Percentiles rank a stretch among this genome's conserved stretches.
Conservation (phyloP, 495 filamentous ascomycete genomes). For the Aspergillus wentii region DNA sequence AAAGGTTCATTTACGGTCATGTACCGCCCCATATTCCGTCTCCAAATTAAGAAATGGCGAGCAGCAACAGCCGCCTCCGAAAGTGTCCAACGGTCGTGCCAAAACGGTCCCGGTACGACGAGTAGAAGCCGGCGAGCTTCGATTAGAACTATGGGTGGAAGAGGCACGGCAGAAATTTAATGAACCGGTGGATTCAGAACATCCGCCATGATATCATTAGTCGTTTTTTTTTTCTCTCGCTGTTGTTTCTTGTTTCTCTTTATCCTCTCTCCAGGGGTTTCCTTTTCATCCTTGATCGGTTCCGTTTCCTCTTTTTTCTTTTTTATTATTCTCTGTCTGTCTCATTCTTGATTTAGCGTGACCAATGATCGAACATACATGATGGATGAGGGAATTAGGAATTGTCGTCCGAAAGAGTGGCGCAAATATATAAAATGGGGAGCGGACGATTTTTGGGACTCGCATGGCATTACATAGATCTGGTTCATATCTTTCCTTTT, state of each 20-base stretch:
- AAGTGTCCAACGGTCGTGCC: constrained; percentile 38
- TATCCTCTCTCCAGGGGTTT: constrained; percentile 12
- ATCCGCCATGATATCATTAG: constrained; percentile 28
- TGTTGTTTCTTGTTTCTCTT: constrained; percentile 14
- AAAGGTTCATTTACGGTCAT: constrained; percentile 40
- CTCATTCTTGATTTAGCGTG: constrained; percentile 47
- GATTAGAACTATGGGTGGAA: constrained; percentile 53
- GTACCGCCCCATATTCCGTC: constrained; percentile 42
- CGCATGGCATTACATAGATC: constrained; percentile 46
- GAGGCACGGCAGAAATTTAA: constrained; percentile 53
- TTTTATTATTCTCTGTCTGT: constrained; percentile 16
- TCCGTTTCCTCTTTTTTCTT: background rate
- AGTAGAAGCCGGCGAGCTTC: constrained; percentile 49
- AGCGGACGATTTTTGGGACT: constrained; percentile 41
- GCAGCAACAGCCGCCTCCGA: constrained; percentile 32
- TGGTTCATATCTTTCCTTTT: constrained; percentile 36
- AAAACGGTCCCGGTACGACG: constrained; percentile 51
- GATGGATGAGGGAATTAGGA: constrained; percentile 41
- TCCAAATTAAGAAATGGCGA: constrained; percentile 37
- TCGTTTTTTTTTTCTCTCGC: constrained; percentile 11
- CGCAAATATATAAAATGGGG: constrained; percentile 44
- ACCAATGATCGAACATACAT: constrained; percentile 47
- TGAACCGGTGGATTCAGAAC: constrained; percentile 41
- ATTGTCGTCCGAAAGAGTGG: constrained; percentile 36
- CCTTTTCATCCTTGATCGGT: constrained; percentile 8